Conservation (phyloP, 73 alveolate species). For the Paramecium octaurelia region DNA sequence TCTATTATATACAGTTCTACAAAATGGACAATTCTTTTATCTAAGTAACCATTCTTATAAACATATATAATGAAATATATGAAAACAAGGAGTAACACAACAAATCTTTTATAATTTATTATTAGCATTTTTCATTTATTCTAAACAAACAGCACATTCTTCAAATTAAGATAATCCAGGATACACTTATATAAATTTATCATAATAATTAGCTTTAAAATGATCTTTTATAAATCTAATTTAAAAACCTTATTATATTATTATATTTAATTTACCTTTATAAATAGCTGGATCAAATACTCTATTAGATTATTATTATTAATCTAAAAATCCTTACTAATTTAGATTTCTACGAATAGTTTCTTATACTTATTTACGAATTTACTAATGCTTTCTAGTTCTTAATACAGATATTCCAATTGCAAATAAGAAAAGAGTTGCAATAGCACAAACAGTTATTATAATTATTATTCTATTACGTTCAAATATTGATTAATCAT, state of each 20-base stretch:
- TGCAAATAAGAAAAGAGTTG: neutral
- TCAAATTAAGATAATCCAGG: neutral
- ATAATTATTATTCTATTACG: neutral
- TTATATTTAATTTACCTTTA: neutral
- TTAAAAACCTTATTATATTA: neutral
- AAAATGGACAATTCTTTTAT: constrained; percentile 19
- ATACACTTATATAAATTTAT: neutral
- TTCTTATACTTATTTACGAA: neutral
- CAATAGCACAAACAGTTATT: neutral
- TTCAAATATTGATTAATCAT: neutral
- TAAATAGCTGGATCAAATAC: neutral
- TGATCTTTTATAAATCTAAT: neutral
- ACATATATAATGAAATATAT: constrained; percentile 24
- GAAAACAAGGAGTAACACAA: constrained; percentile 30
- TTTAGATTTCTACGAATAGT: neutral
- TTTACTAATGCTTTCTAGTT: neutral
- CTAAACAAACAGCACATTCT: constrained; percentile 33
- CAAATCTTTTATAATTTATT: neutral
- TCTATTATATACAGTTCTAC: neutral
- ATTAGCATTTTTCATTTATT: neutral
- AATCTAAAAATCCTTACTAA: neutral
- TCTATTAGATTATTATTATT: neutral
- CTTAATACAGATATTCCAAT: neutral
- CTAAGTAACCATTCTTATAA: neutral
- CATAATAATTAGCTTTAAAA: neutral